Evolutionary conservation across 352 stramenopile species (phyloP), one percentile per base, ranked within the genome.

Genomic region (Phytopythium vexans): DNA sequence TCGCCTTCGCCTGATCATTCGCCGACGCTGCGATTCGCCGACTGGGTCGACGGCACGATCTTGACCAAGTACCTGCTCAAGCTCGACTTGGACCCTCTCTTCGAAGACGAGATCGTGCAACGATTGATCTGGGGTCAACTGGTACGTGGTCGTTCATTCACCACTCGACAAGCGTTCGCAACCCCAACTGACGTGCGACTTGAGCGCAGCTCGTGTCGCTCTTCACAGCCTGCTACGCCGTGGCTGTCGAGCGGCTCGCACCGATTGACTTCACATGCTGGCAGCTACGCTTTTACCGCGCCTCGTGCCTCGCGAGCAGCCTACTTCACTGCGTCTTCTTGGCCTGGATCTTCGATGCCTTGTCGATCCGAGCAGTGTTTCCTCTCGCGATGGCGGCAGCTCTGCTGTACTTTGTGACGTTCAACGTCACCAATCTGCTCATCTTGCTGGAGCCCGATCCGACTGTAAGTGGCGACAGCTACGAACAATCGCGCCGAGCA

Each of bases 371-470:
- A 15, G 41, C 59, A 4, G 74, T 61, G n/a, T 72, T 77, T 36
- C 65, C 70, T 1, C 49, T 71, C 7, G 72, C 74, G 11, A 15
- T 75, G 3, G 56, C 16, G 6, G 21, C 79, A 2, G 64, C 58
- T 14, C 7, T 68, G 0, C 11, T 72, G 36, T 84, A 84, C 49
- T 77, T 88, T 49, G 48, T 64, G 4, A 41, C 70, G 2, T 88
- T 88, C 56, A 86, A 81, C 54, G 32, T 70, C 58, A 80, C 70
- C 33, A 88, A 88, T 49, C 52, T 78, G n/a, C 52, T 86, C 42
- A 72, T 84, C 9, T 37, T 88, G 31, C 49, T 81, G 31, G 72
- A 88, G 60, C 60, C 60, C 11, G 68, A 77, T 27, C 21, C 21
- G 21, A 27, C 21, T 27, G 21, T 2, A 27, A 27, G 21, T 27